Evolutionary conservation across 495 filamentous ascomycete species (phyloP).

Genomic region (Achaetomiella virescens): DNA sequence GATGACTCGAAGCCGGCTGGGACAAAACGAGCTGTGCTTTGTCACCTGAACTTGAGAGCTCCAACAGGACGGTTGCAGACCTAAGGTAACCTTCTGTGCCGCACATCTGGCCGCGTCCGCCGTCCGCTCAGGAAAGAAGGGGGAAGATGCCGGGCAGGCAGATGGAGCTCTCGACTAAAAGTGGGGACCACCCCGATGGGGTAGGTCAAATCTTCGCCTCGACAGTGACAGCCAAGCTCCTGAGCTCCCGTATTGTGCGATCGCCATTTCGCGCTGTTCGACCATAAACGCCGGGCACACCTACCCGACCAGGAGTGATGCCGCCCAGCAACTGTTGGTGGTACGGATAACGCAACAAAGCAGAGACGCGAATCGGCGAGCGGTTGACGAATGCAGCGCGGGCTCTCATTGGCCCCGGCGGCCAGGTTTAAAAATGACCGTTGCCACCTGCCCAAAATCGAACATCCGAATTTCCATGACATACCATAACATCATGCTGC

Average conservation of each 20-base stretch:
- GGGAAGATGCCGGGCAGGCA: background rate
- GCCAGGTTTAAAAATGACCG: background rate
- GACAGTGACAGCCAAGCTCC: background rate
- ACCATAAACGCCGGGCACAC: too few species aligned
- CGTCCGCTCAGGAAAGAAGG: background rate
- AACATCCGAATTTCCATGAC: slow-evolving; percentile 31
- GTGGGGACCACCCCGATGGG: too few species aligned
- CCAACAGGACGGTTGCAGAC: background rate
- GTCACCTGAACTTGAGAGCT: slow-evolving; percentile 8
- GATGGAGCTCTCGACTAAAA: background rate
- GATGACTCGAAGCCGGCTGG: slow-evolving; percentile 7
- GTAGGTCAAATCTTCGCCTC: slow-evolving; percentile 1
- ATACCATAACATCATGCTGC: slow-evolving; percentile 28
- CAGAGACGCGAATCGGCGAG: slow-evolving; percentile 20
- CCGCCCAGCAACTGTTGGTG: too few species aligned
- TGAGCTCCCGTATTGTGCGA: too few species aligned
- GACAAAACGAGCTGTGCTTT: background rate
- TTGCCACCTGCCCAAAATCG: slow-evolving; percentile 1
- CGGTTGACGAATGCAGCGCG: slow-evolving; percentile 23
- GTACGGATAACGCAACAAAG: slow-evolving; percentile 6
- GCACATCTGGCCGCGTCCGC: background rate
- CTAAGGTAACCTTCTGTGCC: background rate
- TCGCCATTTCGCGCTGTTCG: too few species aligned
- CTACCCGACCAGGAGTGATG: too few species aligned
- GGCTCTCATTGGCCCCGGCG: background rate